Conservation (phyloP, 164 flowering plant genomes). For the Pachysandra terminalis region DNA sequence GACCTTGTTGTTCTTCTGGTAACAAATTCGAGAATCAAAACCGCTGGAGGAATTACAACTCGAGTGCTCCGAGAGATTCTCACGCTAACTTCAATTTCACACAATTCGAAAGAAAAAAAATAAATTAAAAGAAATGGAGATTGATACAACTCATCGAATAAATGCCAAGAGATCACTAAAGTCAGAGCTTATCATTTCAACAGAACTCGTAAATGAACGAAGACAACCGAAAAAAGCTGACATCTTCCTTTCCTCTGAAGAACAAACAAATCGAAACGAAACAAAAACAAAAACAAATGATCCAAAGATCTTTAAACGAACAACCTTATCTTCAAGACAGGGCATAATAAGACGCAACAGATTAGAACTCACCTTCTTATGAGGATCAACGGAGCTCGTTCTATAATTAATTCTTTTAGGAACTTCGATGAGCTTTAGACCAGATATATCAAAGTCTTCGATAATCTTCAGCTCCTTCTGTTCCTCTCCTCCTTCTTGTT, state of each 20-base stretch:
- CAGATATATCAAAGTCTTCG: slow-evolving; percentile 25
- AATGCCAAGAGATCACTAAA: background rate
- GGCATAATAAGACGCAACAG: background rate
- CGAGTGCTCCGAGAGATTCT: no score
- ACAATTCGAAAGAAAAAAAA: background rate
- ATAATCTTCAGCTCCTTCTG: slow-evolving; percentile 17
- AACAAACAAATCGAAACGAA: no score
- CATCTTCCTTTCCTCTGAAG: background rate
- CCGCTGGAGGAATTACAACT: background rate
- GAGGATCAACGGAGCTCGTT: slow-evolving; percentile 20
- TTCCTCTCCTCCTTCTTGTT: background rate
- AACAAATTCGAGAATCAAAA: no score
- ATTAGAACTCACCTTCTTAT: slow-evolving; percentile 20
- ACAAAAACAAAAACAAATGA: background rate
- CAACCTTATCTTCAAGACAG: background rate
- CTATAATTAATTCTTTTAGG: slow-evolving; percentile 16
- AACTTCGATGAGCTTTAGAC: slow-evolving; percentile 31
- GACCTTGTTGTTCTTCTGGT: background rate
- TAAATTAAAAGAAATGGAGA: background rate
- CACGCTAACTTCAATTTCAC: background rate
- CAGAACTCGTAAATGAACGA: background rate
- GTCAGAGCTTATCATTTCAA: background rate
- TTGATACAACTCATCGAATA: background rate
- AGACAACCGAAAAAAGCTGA: background rate
- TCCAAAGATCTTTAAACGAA: background rate